These are phyloP conservation scores for Eucalyptus regnans DNA, from an alignment of 345 rosid species.

Conservation along the genomic window DNA sequence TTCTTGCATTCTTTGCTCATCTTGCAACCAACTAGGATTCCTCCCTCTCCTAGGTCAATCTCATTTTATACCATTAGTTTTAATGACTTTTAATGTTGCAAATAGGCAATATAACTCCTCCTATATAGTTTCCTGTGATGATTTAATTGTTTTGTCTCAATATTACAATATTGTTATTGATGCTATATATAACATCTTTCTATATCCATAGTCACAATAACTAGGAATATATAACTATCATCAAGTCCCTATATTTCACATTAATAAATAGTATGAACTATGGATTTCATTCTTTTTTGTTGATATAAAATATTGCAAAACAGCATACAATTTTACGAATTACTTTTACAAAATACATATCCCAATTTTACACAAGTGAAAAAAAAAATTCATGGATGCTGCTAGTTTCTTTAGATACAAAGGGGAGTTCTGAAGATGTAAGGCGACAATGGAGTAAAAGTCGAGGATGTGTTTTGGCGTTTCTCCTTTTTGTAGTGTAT, in stretches of 20 bases:
- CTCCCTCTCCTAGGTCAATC: neutral
- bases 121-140: neutral
- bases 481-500: neutral
- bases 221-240: neutral
- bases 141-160: neutral
- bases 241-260: neutral
- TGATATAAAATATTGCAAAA: neutral
- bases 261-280: neutral
- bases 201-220: neutral
- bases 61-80: neutral
- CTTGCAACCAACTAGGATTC: neutral
- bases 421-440: neutral
- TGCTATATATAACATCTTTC: neutral
- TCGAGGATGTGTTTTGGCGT: neutral
- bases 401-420: neutral
- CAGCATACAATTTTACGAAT: neutral
- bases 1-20: neutral
- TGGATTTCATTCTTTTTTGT: neutral
- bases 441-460: neutral
- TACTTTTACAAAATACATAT: neutral
- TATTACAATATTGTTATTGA: neutral
- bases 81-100: neutral
- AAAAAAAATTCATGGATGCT: neutral
- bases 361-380: neutral
- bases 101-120: neutral